These are phyloP conservation scores for Lactarius quietus DNA, from an alignment of 768 basidiomycete genomes.

Conservation along the genomic window DNA sequence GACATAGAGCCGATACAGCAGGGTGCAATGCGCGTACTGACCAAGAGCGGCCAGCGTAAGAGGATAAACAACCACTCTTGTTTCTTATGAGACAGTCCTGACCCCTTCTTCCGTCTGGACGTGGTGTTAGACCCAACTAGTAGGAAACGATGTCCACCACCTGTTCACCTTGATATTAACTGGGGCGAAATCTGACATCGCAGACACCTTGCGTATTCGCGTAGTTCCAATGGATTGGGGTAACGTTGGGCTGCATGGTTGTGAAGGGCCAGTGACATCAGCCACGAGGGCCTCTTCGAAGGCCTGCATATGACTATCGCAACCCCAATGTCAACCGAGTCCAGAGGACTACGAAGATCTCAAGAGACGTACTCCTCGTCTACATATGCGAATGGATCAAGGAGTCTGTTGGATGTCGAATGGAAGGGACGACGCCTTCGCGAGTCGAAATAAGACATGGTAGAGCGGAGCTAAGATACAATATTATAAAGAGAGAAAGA, in stretches of 20 bases:
- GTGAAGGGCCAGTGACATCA: conserved; percentile 43
- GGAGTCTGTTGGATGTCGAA: conserved; percentile 32
- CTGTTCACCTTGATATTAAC: conserved; percentile 80
- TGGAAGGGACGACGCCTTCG: conserved; percentile 4
- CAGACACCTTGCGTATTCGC: conserved; percentile 76
- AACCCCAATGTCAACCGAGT: not conserved
- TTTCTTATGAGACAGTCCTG: conserved; percentile 36
- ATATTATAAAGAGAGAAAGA: conserved; percentile 24
- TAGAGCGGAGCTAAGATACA: not conserved
- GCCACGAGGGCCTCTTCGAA: conserved; percentile 71
- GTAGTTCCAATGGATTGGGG: conserved; percentile 30
- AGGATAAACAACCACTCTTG: conserved; percentile 77
- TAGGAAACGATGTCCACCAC: conserved; percentile 37
- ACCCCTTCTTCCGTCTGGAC: conserved; percentile 38
- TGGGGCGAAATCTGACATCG: conserved; percentile 86
- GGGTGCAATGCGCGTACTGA: conserved; percentile 35
- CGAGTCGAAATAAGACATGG: conserved; percentile 11
- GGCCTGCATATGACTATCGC: conserved; percentile 59
- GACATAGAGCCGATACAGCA: not conserved
- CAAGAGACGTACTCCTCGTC: conserved; percentile 59
- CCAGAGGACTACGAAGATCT: conserved; percentile 4
- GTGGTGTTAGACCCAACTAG: not conserved
- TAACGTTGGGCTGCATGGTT: conserved; percentile 28
- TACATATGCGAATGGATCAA: conserved; percentile 41
- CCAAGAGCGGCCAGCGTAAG: conserved; percentile 84